Evolutionary conservation across 1,284 basidiomycete species (phyloP).

Genomic region (Pseudozyma sp.): DNA sequence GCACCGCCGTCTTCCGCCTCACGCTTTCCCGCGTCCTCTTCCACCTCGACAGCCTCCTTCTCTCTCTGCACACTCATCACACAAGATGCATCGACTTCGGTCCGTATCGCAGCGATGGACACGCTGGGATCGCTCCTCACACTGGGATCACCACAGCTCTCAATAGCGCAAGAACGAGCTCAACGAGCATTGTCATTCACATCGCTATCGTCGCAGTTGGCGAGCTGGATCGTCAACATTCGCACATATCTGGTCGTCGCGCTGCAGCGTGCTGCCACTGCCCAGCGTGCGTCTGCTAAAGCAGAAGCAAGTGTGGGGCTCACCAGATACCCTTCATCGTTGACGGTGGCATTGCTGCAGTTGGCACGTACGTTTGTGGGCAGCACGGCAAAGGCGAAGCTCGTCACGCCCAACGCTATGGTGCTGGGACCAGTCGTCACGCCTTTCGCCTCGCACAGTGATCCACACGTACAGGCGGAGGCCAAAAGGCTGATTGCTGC

Average conservation of each 20-base stretch:
- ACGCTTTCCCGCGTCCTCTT: constrained; percentile 7
- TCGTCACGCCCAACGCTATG: constrained; percentile 10
- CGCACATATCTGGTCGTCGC: constrained; percentile 25
- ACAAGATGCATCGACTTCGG: constrained; percentile 20
- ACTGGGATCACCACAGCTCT: constrained; percentile 27
- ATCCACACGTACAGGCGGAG: constrained; percentile 17
- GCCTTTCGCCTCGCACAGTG: constrained; percentile 19
- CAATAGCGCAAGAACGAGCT: constrained; percentile 36
- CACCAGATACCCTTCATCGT: constrained; percentile 7
- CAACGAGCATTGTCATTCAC: constrained; percentile 36
- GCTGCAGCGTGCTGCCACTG: constrained; percentile 18
- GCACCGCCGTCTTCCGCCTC: background rate
- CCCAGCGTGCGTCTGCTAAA: constrained; percentile 5
- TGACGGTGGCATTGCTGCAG: constrained; percentile 25
- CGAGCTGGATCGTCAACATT: constrained; percentile 37
- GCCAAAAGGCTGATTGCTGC: constrained; percentile 9
- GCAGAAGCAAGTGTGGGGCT: background rate
- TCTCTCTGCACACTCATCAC: constrained; percentile 37
- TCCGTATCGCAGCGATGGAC: constrained; percentile 28
- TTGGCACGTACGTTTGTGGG: constrained; percentile 21
- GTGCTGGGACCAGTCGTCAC: constrained; percentile 16
- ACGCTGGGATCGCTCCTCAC: constrained; percentile 26
- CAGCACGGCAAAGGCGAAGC: constrained; percentile 23
- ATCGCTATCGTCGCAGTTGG: constrained; percentile 41
- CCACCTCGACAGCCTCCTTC: background rate